Evolutionary conservation across 768 basidiomycete species (phyloP), one percentile per base, ranked within the genome.

Genomic region (Lactifluus rugatus): DNA sequence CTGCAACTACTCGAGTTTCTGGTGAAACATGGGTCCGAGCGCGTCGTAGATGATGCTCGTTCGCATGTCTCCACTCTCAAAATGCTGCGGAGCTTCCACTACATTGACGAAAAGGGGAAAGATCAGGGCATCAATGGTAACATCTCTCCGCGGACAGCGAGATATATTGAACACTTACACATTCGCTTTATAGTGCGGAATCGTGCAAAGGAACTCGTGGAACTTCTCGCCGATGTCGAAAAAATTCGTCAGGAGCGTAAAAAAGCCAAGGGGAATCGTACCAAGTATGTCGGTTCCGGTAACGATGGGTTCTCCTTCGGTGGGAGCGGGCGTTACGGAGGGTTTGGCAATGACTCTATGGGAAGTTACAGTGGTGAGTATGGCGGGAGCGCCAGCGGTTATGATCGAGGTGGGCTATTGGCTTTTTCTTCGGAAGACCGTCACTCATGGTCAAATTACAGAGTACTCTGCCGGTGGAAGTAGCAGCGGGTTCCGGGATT

Each of bases 71-170:
- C 92, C 26, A 95, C 94, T 19, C 79, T 99, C 66, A 98, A 98
- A 75, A 97, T 98, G 91, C 81, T 98, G 11, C 77, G 93, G 57
- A 96, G 87, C 67, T 99, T 99, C 74, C 95, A 98, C 69, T 97
- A 97, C 70, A 90, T 97, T 56, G 96, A 99, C 64, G 95, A 98
- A 62, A 95, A 95, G 74, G 93, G 92, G 49, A 98, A 99, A 70
- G 96, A 99, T 67, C 92, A 99, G 71, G 96, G 96, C 6, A 80
- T 96, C 66, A 99, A 99, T 66, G 93, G 94, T 93, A 59, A 62
- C n/a, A 74, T 54, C 28, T 14, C 16, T n/a, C 11, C 32, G 14
- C 4, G 7, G n/a, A n/a, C n/a, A 26, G 34, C 42, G 16, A n/a
- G 2, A 28, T 6, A 36, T 45, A 23, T n/a, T 14, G 23, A 37